Base-by-base conservation (phyloP, 352 stramenopile genomes). In the Globisporangium polare region DNA sequence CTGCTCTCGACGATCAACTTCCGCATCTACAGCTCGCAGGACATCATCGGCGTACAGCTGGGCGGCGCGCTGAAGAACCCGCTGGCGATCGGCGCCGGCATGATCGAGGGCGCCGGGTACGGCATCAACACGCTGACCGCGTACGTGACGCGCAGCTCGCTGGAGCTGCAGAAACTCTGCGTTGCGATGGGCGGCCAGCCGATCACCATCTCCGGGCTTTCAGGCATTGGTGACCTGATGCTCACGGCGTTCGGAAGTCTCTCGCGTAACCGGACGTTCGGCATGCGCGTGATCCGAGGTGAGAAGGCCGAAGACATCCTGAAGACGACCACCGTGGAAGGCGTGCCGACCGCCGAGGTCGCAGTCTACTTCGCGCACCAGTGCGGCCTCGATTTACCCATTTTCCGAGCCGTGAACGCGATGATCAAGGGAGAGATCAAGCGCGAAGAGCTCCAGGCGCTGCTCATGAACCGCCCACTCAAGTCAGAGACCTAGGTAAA, bases 1-100 rank as follows among this genome's bases (percentile, higher is more conserved):
- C 60, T 75, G 9, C 75, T 98, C 42, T 95, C 80, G 39, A 94
- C 90, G 45, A 79, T 96, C 24, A 77, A 92, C 60, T 98, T 99
- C 68, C 90, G 94, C 51, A 89, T 97, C 41, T 99, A 98, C 81
- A 92, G 80, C 65, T 92, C 83, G 5, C 83, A 92, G 58, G 96
- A 99, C 76, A 90, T 97, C 53, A 89, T 98, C 64, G 97, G 97
- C 57, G 92, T 99, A 24, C 96, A 99, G 72, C 82, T 99, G 35
- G 96, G 96, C 45, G 97, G 96, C 8, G 96, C 96, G 15, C 86
- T 99, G 45, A 99, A 99, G 75, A 99, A 99, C 75, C 95, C 98
- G 2, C 92, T 99, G 71, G 97, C 97, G 10, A 92, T 99, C 45
- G 97, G 94, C 41, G 95, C 95, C 37, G 97, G 96, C 31, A 99